Conservation (phyloP, 2,329 filamentous ascomycete species). For the Magnaporthiopsis poae region DNA sequence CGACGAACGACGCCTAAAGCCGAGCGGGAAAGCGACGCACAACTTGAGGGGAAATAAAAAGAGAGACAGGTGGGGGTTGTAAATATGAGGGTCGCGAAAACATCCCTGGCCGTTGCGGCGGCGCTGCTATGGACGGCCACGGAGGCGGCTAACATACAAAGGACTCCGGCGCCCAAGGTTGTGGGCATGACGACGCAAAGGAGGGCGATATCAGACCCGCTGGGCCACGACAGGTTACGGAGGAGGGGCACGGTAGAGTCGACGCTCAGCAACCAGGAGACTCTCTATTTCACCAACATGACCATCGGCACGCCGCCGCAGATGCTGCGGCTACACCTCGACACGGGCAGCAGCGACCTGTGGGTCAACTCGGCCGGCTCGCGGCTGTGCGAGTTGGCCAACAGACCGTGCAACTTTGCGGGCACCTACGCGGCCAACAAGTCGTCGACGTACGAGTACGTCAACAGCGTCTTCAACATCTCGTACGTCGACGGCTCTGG, state of each 20-base stretch:
- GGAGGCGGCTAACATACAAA: conserved; percentile 21
- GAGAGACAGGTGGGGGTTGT: neutral
- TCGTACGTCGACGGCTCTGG: conserved; percentile 75
- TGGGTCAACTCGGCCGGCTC: conserved; percentile 62
- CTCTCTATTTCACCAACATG: conserved; percentile 55
- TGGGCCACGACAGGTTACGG: conserved; percentile 34
- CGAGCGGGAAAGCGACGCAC: too few species aligned
- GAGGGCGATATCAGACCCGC: conserved; percentile 28
- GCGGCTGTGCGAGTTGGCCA: conserved; percentile 40
- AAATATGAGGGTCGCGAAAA: conserved; percentile 26
- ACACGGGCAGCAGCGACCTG: conserved; percentile 60
- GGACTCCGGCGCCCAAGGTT: conserved; percentile 31
- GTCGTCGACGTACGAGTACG: conserved; percentile 66
- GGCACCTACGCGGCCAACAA: conserved; percentile 61
- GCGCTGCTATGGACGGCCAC: conserved; percentile 17
- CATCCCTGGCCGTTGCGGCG: conserved; percentile 21
- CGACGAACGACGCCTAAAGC: too few species aligned
- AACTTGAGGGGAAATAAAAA: too few species aligned
- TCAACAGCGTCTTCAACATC: conserved; percentile 75
- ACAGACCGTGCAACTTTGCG: conserved; percentile 45
- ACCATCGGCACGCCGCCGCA: conserved; percentile 54
- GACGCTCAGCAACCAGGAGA: conserved; percentile 50
- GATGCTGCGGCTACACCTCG: conserved; percentile 47
- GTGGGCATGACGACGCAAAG: conserved; percentile 36
- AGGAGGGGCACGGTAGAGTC: conserved; percentile 35